These are phyloP conservation scores for Carnegiea gigantea DNA, from an alignment of 179 eudicot species.

Conservation along the genomic window DNA sequence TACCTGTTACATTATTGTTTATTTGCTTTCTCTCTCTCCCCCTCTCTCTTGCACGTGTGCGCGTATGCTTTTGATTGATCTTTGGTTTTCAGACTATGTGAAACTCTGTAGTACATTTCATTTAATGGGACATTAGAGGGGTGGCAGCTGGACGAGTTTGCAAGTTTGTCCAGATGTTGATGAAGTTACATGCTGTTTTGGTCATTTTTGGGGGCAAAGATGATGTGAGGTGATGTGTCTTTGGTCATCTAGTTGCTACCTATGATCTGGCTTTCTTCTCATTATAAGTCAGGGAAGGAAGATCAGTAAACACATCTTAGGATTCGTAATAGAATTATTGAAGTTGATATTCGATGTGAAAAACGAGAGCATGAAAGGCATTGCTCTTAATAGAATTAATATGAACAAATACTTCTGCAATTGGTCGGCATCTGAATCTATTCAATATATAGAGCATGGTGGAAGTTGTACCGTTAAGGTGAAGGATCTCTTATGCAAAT, in stretches of 20 bases:
- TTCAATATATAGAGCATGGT: neutral
- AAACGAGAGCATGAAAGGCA: neutral
- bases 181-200: neutral
- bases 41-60: neutral
- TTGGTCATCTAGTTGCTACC: neutral
- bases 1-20: no score
- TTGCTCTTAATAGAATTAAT: neutral
- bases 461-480: neutral
- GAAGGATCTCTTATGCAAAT: neutral
- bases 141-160: neutral
- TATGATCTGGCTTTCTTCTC: neutral
- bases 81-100: neutral
- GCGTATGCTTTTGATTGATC: neutral
- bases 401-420: neutral
- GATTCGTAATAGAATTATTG: neutral
- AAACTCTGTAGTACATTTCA: neutral
- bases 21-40: neutral
- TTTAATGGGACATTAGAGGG: neutral
- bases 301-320: neutral
- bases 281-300: neutral
- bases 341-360: neutral
- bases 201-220: neutral
- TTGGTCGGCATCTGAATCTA: neutral
- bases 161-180: neutral
- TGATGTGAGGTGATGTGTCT: neutral